A percentile compares a stretch with the other conserved stretches of the same genome.
Evolutionary conservation across 208 protist species (phyloP).

Genomic region (Trypanosoma mega): DNA sequence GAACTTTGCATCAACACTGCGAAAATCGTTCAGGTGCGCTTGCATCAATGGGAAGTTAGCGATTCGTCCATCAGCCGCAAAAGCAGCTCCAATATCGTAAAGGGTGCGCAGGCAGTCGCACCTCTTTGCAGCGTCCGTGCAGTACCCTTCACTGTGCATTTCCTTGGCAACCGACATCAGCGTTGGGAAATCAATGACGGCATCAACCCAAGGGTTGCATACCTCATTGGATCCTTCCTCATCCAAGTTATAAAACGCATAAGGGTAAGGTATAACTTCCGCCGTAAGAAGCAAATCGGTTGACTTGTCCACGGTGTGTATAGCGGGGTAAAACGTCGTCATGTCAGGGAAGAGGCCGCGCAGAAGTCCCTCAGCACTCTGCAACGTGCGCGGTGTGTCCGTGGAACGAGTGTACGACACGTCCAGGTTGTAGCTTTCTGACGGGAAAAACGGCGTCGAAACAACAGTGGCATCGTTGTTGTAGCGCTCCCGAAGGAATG

Average conservation of each 20-base stretch:
- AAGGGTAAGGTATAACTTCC: conserved; percentile 22
- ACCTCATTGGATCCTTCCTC: conserved; percentile 1
- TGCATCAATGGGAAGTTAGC: conserved; percentile 20
- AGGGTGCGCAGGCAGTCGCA: conserved; percentile 42
- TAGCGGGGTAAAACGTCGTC: conserved; percentile 39
- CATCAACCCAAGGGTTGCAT: conserved; percentile 25
- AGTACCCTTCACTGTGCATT: conserved; percentile 35
- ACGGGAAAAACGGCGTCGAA: conserved; percentile 23
- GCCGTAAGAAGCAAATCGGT: conserved; percentile 32
- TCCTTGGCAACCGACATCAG: conserved; percentile 34
- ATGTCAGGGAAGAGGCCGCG: conserved; percentile 33
- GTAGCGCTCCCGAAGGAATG: conserved; percentile 32
- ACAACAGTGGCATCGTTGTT: conserved; percentile 16
- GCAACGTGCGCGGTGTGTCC: conserved; percentile 43
- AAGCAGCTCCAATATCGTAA: conserved; percentile 57
- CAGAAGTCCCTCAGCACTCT: conserved; percentile 39
- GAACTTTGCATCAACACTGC: too few relatives aligned
- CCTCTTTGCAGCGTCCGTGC: conserved; percentile 33
- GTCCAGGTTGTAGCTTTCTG: conserved; percentile 33
- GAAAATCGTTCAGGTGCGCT: conserved; percentile 33
- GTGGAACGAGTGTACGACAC: conserved; percentile 36
- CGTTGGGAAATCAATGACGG: conserved; percentile 20
- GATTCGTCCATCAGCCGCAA: conserved; percentile 26
- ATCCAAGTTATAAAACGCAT: conserved; percentile 19
- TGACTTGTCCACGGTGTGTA: conserved; percentile 38